Conservation (phyloP, 2,329 filamentous ascomycete genomes). For the Tolypocladium ovalisporum region DNA sequence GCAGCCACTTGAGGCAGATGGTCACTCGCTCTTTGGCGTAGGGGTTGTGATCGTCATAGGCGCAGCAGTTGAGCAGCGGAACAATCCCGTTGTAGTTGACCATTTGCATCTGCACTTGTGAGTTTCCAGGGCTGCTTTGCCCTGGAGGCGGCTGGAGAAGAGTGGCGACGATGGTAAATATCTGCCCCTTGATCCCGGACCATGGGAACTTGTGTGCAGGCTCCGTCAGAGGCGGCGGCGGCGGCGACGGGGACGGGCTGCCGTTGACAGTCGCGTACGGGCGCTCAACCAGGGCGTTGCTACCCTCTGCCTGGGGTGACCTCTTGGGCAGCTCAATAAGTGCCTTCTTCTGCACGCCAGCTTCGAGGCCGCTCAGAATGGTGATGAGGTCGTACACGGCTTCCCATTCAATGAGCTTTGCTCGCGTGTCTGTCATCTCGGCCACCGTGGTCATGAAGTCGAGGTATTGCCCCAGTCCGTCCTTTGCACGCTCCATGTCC, state of each 20-base stretch:
- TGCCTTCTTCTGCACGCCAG: constrained; percentile 74
- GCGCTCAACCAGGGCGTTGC: constrained; percentile 43
- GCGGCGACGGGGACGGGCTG: constrained; percentile 23
- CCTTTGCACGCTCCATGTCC: constrained; percentile 96
- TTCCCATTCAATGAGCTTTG: constrained; percentile 84
- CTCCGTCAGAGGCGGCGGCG: constrained; percentile 43
- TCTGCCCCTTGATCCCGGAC: constrained; percentile 78
- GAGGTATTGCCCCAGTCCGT: constrained; percentile 86
- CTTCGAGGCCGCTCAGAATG: constrained; percentile 76
- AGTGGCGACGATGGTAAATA: constrained; percentile 80
- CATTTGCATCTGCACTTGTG: constrained; percentile 78
- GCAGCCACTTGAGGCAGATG: constrained; percentile 74
- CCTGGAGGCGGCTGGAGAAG: constrained; percentile 73
- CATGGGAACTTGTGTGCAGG: constrained; percentile 54
- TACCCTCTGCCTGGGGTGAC: constrained; percentile 7
- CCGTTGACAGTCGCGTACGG: constrained; percentile 39
- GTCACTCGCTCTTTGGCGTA: constrained; percentile 89
- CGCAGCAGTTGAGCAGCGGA: constrained; percentile 77
- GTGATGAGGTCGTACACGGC: constrained; percentile 81
- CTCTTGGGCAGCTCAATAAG: constrained; percentile 37
- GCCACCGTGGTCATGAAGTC: constrained; percentile 88
- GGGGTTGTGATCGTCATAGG: constrained; percentile 85
- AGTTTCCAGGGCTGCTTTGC: constrained; percentile 50
- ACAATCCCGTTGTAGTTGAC: constrained; percentile 78
- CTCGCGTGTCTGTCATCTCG: constrained; percentile 73